Percentiles rank a stretch among this genome's conserved stretches.
phyloP scores from a whole-genome alignment of 2,329 filamentous ascomycete species.

The Ophiostoma ulmi region DNA sequence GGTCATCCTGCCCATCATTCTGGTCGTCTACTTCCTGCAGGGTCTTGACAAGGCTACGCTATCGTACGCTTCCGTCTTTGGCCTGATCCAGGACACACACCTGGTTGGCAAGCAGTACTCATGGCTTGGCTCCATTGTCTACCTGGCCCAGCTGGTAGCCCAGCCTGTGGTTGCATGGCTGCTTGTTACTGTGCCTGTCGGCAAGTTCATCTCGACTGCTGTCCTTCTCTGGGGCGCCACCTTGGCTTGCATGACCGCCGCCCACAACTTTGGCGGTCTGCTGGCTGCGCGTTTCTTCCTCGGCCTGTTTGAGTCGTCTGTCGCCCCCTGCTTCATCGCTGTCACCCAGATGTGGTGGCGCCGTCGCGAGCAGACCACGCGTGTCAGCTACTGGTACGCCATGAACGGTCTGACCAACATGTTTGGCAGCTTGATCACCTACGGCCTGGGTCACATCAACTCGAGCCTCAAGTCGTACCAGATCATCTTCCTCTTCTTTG shows the following conservation, averaged over 20 bases:
- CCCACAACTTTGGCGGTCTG: slow-evolving; percentile 35
- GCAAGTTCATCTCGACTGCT: slow-evolving; percentile 29
- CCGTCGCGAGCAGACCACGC: slow-evolving; percentile 52
- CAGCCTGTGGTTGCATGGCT: slow-evolving; percentile 29
- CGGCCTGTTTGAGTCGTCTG: slow-evolving; percentile 37
- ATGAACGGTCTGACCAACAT: slow-evolving; percentile 58
- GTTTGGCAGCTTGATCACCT: slow-evolving; percentile 51
- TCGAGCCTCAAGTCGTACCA: slow-evolving; percentile 41
- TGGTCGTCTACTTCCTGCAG: slow-evolving; percentile 30
- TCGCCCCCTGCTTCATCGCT: slow-evolving; percentile 50
- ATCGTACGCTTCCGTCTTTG: slow-evolving; percentile 29
- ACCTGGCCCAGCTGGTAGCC: slow-evolving; percentile 34
- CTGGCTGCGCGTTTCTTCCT: slow-evolving; percentile 39
- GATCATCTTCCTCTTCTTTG: slow-evolving; percentile 53
- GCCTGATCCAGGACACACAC: slow-evolving; percentile 25
- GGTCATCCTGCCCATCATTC: slow-evolving; percentile 44
- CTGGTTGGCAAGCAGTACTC: slow-evolving; percentile 28
- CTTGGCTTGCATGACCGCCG: slow-evolving; percentile 31
- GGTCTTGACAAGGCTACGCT: slow-evolving; percentile 29
- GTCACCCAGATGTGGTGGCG: slow-evolving; percentile 60
- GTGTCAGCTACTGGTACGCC: slow-evolving; percentile 55
- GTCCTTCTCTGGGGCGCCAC: slow-evolving; percentile 30
- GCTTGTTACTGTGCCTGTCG: slow-evolving; percentile 30
- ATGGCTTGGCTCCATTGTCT: slow-evolving; percentile 36
- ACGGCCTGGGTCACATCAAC: slow-evolving; percentile 54